These are phyloP conservation scores for Boletus tomentosulus DNA, from an alignment of 768 basidiomycete genomes.

Conservation along the genomic window DNA sequence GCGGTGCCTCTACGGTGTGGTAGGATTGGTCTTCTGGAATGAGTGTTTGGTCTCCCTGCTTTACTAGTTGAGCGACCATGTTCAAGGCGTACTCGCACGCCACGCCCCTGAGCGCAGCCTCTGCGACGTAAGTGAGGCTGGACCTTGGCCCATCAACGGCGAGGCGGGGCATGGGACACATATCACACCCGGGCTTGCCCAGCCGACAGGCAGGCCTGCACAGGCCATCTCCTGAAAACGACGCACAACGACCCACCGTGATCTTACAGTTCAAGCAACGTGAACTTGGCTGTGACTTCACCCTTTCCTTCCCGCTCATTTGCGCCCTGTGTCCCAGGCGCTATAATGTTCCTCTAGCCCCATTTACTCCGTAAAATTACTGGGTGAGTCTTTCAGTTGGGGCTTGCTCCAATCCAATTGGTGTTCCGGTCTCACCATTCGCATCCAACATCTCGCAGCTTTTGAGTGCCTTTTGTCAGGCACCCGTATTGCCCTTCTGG, in stretches of 20 bases:
- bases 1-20: conserved; percentile 9
- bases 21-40: neutral
- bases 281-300: neutral
- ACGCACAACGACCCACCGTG: neutral
- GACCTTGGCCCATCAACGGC: neutral
- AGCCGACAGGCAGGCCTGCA: conserved; percentile 7
- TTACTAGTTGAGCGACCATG: neutral
- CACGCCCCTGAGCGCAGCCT: neutral
- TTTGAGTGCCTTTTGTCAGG: conserved; percentile 1
- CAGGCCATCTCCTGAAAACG: conserved; percentile 8
- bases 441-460: neutral
- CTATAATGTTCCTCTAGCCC: conserved; percentile 21
- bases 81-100: neutral
- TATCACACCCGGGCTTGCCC: conserved; percentile 2
- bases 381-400: conserved; percentile 8
- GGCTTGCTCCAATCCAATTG: neutral
- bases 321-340: conserved; percentile 4
- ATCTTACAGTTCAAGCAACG: neutral
- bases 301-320: neutral
- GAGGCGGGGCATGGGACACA: conserved; percentile 8
- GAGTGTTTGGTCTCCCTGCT: neutral
- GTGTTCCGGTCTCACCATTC: neutral
- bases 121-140: neutral
- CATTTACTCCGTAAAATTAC: conserved; percentile 2
- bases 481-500: conserved; percentile 5